Evolutionary conservation across 257 asterid species (phyloP).

Genomic region (Datura wrightii): DNA sequence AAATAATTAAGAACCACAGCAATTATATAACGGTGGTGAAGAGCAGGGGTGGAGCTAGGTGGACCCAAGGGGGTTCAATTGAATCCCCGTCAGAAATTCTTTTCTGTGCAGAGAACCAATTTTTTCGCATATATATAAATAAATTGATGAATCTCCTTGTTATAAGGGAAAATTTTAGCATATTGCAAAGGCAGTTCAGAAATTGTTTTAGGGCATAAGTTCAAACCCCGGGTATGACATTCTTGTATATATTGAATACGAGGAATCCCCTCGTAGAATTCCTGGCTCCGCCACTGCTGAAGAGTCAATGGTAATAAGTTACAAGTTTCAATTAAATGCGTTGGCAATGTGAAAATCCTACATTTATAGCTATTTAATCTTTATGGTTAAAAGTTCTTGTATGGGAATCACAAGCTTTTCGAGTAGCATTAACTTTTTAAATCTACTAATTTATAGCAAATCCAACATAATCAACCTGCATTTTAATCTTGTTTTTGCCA

Average conservation of each 20-base stretch:
- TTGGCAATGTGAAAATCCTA: background rate
- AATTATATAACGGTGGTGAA: background rate
- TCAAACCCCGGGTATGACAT: background rate
- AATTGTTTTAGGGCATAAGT: background rate
- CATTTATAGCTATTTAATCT: background rate
- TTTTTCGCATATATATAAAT: background rate
- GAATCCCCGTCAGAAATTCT: background rate
- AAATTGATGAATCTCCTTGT: background rate
- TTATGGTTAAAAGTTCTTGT: background rate
- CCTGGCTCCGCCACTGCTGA: background rate
- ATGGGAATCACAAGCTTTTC: background rate
- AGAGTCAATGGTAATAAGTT: background rate
- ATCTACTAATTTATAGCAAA: background rate
- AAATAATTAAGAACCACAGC: background rate
- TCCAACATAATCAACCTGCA: background rate
- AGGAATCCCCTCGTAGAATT: background rate
- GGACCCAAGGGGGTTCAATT: background rate
- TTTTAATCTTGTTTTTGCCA: background rate
- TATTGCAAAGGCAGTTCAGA: background rate
- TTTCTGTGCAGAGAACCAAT: background rate
- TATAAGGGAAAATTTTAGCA: background rate
- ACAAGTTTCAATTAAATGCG: background rate
- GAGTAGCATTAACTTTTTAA: constrained; percentile 10
- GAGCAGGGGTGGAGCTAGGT: background rate
- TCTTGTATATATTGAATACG: background rate